These are phyloP conservation scores for Skeletonema costatum DNA, from an alignment of 108 stramenopile species.

Conservation along the genomic window DNA sequence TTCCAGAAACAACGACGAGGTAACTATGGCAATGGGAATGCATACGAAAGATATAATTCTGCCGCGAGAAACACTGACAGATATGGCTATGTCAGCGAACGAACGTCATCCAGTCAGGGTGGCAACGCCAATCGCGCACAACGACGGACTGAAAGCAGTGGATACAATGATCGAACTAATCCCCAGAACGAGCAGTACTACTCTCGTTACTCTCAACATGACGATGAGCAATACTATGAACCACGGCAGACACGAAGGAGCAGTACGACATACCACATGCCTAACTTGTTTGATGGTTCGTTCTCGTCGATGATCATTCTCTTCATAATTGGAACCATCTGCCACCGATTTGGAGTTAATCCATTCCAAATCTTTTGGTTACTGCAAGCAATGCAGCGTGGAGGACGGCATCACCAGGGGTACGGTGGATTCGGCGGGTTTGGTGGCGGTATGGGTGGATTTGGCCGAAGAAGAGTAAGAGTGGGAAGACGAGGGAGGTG, in stretches of 20 bases:
- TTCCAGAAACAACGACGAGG: conserved; percentile 33
- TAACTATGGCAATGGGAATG: conserved; percentile 63
- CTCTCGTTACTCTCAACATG: conserved; percentile 29
- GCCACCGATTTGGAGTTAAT: conserved; percentile 69
- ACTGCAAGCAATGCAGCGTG: conserved; percentile 55
- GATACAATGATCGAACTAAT: conserved; percentile 48
- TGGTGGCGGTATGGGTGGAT: conserved; percentile 32
- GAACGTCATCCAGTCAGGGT: neutral
- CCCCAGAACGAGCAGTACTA: conserved; percentile 34
- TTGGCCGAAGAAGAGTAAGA: conserved; percentile 30
- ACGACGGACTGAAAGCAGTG: neutral
- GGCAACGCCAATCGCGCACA: conserved; percentile 1
- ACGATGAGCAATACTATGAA: conserved; percentile 26
- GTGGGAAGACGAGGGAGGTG: conserved; percentile 32
- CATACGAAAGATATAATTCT: conserved; percentile 61
- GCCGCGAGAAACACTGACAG: conserved; percentile 7
- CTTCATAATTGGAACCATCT: conserved; percentile 37
- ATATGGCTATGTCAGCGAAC: neutral
- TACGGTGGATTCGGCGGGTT: conserved; percentile 45
- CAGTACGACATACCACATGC: conserved; percentile 24
- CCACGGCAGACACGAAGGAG: conserved; percentile 14
- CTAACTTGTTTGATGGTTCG: conserved; percentile 63
- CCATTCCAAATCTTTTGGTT: conserved; percentile 68
- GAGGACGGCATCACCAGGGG: conserved; percentile 23
- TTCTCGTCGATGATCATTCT: conserved; percentile 52